Base-by-base conservation (phyloP, 768 basidiomycete species). In the Leccinum variicolor region DNA sequence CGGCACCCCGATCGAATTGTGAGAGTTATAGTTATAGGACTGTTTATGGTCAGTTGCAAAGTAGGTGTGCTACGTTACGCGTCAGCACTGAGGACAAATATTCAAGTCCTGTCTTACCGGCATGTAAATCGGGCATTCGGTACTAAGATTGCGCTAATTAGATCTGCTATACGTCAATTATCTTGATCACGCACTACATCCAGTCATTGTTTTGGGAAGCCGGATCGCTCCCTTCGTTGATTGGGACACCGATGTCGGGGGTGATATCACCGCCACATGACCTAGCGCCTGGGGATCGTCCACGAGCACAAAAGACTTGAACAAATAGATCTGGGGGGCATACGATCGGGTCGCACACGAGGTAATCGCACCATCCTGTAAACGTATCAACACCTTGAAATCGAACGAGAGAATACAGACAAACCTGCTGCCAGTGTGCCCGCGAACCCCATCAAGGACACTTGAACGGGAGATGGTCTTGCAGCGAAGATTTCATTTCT, bases 11-110 rank as follows among this genome's bases (percentile, higher is more conserved):
- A 49, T 7, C 25, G 61, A 54, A 33, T 60, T 57, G 43, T 59
- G 49, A 17, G 66, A 21, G 23, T 70, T 62, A 63, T 68, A 21
- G 23, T 70, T 62, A 63, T 68, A 79, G 5, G 77, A 74, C 60
- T 82, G 81, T 54, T 74, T 77, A 60, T 82, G 81, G 58, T 82
- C 81, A 6, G 79, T 78, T 31, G 75, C 78, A 55, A 82, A 80
- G 61, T 76, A 80, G 14, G 77, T 74, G 63, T 80, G 76, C 79
- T 80, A 55, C 23, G 19, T 19, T 43, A 46, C 13, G 14, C 25
- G 26, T 64, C 14, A 65, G 51, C 25, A 25, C 23, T 28, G 19
- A n/a, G 39, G 31, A 52, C 21, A 39, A 6, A 28, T n/a, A 29
- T 25, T 13, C 8, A 39, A 9, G 13, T 31, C 29, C 29, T 10